Base-by-base conservation (phyloP, 106 monocot species). In the Dendrobium chrysotoxum region DNA sequence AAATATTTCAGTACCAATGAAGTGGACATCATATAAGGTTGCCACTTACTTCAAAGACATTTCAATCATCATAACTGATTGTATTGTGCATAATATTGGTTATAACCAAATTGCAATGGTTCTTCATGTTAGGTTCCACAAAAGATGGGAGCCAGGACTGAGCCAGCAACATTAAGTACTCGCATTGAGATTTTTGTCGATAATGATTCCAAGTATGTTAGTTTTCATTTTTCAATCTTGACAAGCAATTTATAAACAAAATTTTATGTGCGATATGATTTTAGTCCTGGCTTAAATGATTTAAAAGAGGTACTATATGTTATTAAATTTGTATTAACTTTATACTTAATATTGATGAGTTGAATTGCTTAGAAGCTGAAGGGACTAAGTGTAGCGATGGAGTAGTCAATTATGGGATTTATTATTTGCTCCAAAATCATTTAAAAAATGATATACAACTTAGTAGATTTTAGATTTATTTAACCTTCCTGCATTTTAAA, bases 21-120 rank as follows among this genome's bases (percentile, higher is more conserved):
- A 91, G 82, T 99, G 98, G 98, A 80, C 88, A 21, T 85, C 88
- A 44, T 88, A 85, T 77, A 95, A 95, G 93, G 98, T 98, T 75
- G 45, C 28, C 26, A 72, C 55, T 58, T 72, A n/a, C 70, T 40
- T 50, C 11, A 28, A 4, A 16, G 26, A 53, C 38, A n/a, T 1
- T 65, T 18, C 41, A 23, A 75, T 41, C 58, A 31, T 31, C 53
- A 72, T 78, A 40, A 71, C 25, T 17, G n/a, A 25, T 53, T 31
- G 21, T 20, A 4, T 80, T 71, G 64, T 66, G 40, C n/a, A 55
- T 57, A 28, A 45, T 15, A 23, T 72, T 72, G 2, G 9, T 23
- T 25, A 20, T 40, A 64, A 82, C 72, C 0, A 39, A 47, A 26
- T 35, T 16, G 10, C 58, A 18, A 31, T 65, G 31, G 64, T 65